Evolutionary conservation across 2,329 filamentous ascomycete genomes (phyloP).

Genomic region (Trichoderma breve): DNA sequence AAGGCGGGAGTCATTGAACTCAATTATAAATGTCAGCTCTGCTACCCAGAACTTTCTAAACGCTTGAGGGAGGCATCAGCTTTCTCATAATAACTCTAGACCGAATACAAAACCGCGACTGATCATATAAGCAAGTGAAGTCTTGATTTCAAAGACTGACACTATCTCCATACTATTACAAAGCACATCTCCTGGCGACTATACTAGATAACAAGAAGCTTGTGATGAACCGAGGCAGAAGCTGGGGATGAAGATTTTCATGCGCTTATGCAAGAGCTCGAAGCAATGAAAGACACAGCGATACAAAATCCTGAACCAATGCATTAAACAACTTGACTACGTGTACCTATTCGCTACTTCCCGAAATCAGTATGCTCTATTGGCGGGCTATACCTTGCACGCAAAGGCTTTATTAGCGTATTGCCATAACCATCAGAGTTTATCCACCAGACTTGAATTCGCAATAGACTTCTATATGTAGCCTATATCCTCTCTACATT

Average conservation of each 20-base stretch:
- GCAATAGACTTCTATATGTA: neutral
- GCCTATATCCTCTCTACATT: neutral
- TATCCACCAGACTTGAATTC: neutral
- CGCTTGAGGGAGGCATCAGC: neutral
- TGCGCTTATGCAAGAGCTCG: neutral
- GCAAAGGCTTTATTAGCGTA: neutral
- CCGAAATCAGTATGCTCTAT: neutral
- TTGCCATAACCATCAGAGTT: neutral
- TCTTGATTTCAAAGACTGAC: neutral
- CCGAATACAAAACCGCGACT: neutral
- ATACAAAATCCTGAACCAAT: neutral
- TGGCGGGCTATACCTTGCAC: neutral
- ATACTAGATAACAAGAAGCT: neutral
- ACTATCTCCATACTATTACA: neutral
- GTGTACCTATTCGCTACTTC: neutral
- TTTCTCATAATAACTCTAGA: neutral
- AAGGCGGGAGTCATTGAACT: neutral
- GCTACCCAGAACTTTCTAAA: neutral
- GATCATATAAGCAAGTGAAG: neutral
- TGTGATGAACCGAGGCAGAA: neutral
- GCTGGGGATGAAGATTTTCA: neutral
- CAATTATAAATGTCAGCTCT: neutral
- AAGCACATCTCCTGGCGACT: neutral
- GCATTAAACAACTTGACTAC: neutral
- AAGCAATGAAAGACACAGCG: neutral